These are phyloP conservation scores for Leishmania guyanensis DNA, from an alignment of 208 protist genomes.

Conservation along the genomic window DNA sequence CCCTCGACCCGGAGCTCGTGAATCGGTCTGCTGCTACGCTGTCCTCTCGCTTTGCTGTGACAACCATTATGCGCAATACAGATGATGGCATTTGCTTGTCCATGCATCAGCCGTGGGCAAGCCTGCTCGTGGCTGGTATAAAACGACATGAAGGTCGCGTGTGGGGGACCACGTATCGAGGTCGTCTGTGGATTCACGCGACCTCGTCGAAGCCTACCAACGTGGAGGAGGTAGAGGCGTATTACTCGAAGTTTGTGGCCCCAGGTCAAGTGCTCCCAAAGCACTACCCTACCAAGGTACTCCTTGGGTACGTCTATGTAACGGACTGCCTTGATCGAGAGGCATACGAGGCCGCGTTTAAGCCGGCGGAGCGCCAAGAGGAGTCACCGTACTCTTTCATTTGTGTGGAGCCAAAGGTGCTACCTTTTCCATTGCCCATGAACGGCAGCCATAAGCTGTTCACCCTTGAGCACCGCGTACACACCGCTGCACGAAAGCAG, in stretches of 20 bases:
- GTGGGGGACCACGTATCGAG: constrained; percentile 88
- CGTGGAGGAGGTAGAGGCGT: constrained; percentile 72
- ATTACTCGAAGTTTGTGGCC: constrained; percentile 67
- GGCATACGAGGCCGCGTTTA: constrained; percentile 57
- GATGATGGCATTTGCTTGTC: constrained; percentile 89
- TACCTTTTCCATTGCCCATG: constrained; percentile 91
- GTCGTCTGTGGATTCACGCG: constrained; percentile 92
- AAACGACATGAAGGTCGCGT: constrained; percentile 91
- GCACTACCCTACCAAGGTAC: constrained; percentile 88
- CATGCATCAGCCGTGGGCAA: constrained; percentile 95
- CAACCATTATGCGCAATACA: constrained; percentile 55
- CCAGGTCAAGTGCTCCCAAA: constrained; percentile 65
- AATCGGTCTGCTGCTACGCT: constrained; percentile 5
- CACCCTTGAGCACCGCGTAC: constrained; percentile 74
- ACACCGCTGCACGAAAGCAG: constrained; percentile 74
- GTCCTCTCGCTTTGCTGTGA: constrained; percentile 44
- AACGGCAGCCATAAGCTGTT: constrained; percentile 91
- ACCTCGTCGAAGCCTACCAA: constrained; percentile 64
- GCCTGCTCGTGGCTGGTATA: constrained; percentile 90
- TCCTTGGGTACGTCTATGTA: constrained; percentile 92
- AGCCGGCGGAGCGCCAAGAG: constrained; percentile 70
- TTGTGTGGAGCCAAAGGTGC: constrained; percentile 68
- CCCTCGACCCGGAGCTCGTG: constrained; percentile 15
- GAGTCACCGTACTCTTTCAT: constrained; percentile 89
- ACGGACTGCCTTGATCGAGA: constrained; percentile 75